Conservation (phyloP, 2,329 filamentous ascomycete species). For the Aspergillus persii region DNA sequence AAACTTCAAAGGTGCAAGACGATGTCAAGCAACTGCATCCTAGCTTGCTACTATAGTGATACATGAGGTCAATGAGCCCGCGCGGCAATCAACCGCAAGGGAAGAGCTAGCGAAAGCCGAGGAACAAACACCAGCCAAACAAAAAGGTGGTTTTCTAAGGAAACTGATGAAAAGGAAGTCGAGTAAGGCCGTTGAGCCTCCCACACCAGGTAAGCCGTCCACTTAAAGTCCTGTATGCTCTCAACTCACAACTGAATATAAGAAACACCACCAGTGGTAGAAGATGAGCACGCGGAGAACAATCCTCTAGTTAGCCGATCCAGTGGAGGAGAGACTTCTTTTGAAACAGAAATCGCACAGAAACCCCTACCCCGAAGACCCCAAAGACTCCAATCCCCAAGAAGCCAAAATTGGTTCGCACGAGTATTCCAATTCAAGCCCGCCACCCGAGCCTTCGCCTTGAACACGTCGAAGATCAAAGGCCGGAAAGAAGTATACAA, state of each 20-base stretch:
- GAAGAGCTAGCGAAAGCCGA: conserved; percentile 7
- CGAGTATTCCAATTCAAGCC: conserved; percentile 89
- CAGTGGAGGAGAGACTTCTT: conserved; percentile 10
- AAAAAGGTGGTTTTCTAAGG: conserved; percentile 50
- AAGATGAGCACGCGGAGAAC: background rate
- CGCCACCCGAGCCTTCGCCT: conserved; percentile 70
- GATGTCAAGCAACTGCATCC: conserved; percentile 24
- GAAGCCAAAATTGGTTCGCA: conserved; percentile 80
- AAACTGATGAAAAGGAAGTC: conserved; percentile 53
- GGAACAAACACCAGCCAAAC: conserved; percentile 20
- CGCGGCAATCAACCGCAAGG: conserved; percentile 7
- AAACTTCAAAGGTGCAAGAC: conserved; percentile 21
- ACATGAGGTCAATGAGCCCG: conserved; percentile 22
- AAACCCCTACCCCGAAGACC: conserved; percentile 16
- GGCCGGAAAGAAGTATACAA: conserved; percentile 74
- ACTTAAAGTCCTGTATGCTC: background rate
- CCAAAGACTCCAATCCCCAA: conserved; percentile 11
- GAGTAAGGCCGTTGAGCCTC: conserved; percentile 31
- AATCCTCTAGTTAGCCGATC: conserved; percentile 13
- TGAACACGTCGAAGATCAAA: conserved; percentile 68
- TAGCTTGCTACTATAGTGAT: conserved; percentile 26
- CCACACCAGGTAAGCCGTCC: conserved; percentile 38
- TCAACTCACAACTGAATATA: background rate
- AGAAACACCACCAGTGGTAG: conserved; percentile 8
- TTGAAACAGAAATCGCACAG: conserved; percentile 15